Evolutionary conservation across 495 filamentous ascomycete genomes (phyloP).

Genomic region (Penicillium daleae): DNA sequence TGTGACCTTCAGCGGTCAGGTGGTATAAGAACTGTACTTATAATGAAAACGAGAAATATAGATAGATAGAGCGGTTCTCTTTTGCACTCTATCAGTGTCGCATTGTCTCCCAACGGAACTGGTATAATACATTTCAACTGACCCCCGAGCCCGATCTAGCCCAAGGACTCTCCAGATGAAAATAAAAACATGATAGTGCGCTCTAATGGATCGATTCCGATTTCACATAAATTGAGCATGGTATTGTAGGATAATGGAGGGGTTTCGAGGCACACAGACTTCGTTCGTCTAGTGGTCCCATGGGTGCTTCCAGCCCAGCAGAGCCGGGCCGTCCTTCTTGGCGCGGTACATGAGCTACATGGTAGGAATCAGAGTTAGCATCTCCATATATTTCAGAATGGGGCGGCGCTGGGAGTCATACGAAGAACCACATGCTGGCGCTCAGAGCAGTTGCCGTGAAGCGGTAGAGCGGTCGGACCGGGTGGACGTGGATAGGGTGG

Average conservation of each 20-base stretch:
- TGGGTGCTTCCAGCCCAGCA: slow-evolving; percentile 94
- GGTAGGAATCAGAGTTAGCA: neutral
- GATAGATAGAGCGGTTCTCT: slow-evolving; percentile 15
- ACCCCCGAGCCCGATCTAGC: slow-evolving; percentile 25
- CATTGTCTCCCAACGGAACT: slow-evolving; percentile 20
- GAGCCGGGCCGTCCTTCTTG: slow-evolving; percentile 86
- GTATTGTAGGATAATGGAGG: neutral
- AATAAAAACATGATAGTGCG: slow-evolving; percentile 14
- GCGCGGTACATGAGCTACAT: slow-evolving; percentile 88
- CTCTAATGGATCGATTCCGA: neutral
- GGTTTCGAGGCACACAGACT: slow-evolving; percentile 4
- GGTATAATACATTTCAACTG: slow-evolving; percentile 36
- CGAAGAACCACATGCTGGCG: slow-evolving; percentile 99
- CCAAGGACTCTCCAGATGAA: slow-evolving; percentile 27
- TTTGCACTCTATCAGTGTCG: slow-evolving; percentile 18
- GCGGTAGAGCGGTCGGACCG: slow-evolving; percentile 75
- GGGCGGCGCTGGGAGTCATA: slow-evolving; percentile 48
- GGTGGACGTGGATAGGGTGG: slow-evolving; percentile 76
- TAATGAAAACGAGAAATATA: slow-evolving; percentile 22
- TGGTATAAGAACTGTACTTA: slow-evolving; percentile 18
- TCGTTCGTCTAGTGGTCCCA: slow-evolving; percentile 81
- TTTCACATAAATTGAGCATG: slow-evolving; percentile 2
- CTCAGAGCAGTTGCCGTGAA: slow-evolving; percentile 83
- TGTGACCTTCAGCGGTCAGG: slow-evolving; percentile 19
- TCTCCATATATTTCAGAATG: neutral